phyloP scores from a whole-genome alignment of 352 stramenopile species.

The Plasmopara halstedii region DNA sequence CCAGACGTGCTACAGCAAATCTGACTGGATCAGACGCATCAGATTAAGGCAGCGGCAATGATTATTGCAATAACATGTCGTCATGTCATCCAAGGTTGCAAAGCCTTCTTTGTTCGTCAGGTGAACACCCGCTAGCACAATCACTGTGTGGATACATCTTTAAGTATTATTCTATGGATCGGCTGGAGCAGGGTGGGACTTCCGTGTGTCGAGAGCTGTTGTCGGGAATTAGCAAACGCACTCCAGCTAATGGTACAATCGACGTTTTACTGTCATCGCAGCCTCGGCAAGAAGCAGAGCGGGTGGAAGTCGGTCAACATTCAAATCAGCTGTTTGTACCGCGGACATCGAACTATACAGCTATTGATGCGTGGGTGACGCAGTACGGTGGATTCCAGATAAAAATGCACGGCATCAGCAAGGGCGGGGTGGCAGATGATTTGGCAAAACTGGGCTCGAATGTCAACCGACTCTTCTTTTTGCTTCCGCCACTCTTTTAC shows the following conservation, averaged over 20 bases:
- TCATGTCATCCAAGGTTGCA: background rate
- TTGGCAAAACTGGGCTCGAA: background rate
- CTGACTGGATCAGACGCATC: too few species aligned
- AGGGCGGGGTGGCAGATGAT: background rate
- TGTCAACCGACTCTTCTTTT: background rate
- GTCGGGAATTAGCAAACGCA: background rate
- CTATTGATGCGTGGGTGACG: conserved; percentile 4
- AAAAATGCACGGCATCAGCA: background rate
- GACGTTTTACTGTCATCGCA: conserved; percentile 1
- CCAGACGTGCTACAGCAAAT: too few species aligned
- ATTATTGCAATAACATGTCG: too few species aligned
- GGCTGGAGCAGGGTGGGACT: conserved; percentile 13
- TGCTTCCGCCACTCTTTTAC: background rate
- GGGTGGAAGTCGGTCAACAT: conserved; percentile 15
- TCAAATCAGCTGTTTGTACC: conserved; percentile 24
- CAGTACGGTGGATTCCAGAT: background rate
- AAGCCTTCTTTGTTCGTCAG: conserved; percentile 22
- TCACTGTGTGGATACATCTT: conserved; percentile 34
- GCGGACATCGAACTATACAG: conserved; percentile 20
- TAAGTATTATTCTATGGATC: conserved; percentile 24
- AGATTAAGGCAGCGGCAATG: too few species aligned
- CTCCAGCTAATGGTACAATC: too few species aligned
- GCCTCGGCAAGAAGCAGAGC: conserved; percentile 14
- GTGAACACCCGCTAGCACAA: conserved; percentile 21
- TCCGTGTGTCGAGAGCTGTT: conserved; percentile 19